A percentile compares a stretch with the other conserved stretches of the same genome.
These are phyloP conservation scores for Voacanga thouarsii DNA, from an alignment of 257 asterid genomes.

Conservation along the genomic window DNA sequence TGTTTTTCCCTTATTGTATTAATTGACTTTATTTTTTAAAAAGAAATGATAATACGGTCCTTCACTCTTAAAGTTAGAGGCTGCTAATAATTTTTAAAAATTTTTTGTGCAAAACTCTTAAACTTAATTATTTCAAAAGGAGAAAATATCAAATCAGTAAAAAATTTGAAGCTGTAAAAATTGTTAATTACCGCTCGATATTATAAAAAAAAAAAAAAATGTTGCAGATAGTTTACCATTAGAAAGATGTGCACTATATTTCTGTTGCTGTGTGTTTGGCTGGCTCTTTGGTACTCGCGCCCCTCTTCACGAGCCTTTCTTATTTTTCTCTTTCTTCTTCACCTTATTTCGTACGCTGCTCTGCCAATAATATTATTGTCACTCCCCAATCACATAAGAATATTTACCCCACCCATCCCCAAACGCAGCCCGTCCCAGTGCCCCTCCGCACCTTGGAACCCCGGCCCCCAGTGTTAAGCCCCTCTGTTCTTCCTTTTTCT, in stretches of 20 bases:
- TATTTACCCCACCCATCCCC: too few relatives aligned
- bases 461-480: background rate
- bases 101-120: too few relatives aligned
- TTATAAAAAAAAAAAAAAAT: background rate
- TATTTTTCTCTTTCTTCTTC: background rate
- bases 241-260: background rate
- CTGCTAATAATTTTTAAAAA: too few relatives aligned
- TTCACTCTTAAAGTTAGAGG: too few relatives aligned
- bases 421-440: too few relatives aligned
- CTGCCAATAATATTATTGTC: background rate
- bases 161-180: too few relatives aligned
- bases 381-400: slow-evolving; percentile 17
- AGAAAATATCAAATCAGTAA: too few relatives aligned
- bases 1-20: too few relatives aligned
- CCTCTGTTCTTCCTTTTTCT: background rate
- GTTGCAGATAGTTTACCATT: background rate
- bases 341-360: slow-evolving; percentile 14
- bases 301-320: slow-evolving; percentile 20
- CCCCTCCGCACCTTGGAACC: background rate
- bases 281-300: slow-evolving; percentile 27
- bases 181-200: too few relatives aligned
- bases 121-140: too few relatives aligned
- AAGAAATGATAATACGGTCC: too few relatives aligned
- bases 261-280: background rate
- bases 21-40: too few relatives aligned